Conservation (phyloP, 2,329 filamentous ascomycete genomes). For the Metarhizium humberi region DNA sequence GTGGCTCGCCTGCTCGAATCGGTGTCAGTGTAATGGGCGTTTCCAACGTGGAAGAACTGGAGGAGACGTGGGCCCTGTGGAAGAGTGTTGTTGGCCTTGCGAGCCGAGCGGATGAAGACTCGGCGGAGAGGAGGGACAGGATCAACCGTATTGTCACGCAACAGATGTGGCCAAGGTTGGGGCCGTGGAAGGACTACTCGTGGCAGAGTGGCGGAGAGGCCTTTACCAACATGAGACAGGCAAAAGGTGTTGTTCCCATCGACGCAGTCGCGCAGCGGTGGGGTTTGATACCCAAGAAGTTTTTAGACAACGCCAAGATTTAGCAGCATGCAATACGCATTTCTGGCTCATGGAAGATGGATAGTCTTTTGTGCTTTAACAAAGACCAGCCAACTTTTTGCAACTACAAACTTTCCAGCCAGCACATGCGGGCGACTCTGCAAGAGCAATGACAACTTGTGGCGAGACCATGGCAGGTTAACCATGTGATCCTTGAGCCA, state of each 20-base stretch:
- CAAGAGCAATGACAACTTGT: neutral
- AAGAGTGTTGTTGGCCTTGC: constrained; percentile 37
- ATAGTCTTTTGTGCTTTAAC: neutral
- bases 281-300: constrained; percentile 16
- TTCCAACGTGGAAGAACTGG: constrained; percentile 51
- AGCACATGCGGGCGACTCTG: neutral
- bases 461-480: no score
- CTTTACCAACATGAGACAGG: constrained; percentile 29
- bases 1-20: constrained; percentile 24
- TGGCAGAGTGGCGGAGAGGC: constrained; percentile 51
- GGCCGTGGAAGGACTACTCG: constrained; percentile 51
- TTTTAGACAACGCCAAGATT: constrained; percentile 18
- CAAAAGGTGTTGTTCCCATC: constrained; percentile 20
- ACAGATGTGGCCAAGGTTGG: constrained; percentile 47
- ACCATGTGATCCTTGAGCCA: neutral
- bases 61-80: constrained; percentile 52
- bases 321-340: constrained; percentile 1
- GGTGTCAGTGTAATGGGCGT: constrained; percentile 58
- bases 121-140: constrained; percentile 19
- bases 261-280: constrained; percentile 19
- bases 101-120: constrained; percentile 25
- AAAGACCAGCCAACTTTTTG: neutral
- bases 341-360: neutral
- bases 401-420: neutral
- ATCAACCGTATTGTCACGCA: constrained; percentile 25